A percentile compares a stretch with the other conserved stretches of the same genome.
Conservation (phyloP, 2,329 filamentous ascomycete genomes). For the Penicillium glabrum region DNA sequence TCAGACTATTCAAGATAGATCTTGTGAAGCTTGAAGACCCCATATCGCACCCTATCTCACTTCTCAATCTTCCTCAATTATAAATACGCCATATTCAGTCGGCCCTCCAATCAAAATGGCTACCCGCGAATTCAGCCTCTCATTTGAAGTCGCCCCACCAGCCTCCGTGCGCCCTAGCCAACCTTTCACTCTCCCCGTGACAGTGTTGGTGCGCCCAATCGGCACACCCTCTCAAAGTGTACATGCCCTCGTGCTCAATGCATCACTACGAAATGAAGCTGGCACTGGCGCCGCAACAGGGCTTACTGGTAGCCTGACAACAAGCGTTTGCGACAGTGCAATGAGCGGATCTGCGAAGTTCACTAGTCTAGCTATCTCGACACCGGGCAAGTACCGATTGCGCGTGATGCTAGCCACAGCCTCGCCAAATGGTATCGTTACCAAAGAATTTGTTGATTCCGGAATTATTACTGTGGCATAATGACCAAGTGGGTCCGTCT, state of each 20-base stretch:
- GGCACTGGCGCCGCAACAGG: conserved; percentile 20
- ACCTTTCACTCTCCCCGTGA: conserved; percentile 32
- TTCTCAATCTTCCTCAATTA: neutral
- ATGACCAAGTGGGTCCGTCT: conserved; percentile 28
- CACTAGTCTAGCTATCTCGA: conserved; percentile 26
- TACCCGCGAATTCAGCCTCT: conserved; percentile 29
- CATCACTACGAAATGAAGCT: conserved; percentile 28
- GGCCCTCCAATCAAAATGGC: conserved; percentile 7
- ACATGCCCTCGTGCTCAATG: conserved; percentile 31
- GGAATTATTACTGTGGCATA: conserved; percentile 31
- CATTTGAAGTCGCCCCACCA: conserved; percentile 32
- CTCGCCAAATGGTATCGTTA: conserved; percentile 28
- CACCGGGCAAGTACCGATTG: conserved; percentile 30
- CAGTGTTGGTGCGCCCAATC: conserved; percentile 31
- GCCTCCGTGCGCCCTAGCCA: conserved; percentile 24
- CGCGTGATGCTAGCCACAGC: conserved; percentile 33
- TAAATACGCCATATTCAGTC: neutral
- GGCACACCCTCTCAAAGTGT: conserved; percentile 21
- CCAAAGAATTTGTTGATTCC: conserved; percentile 32
- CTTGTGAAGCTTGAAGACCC: neutral
- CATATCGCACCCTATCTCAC: neutral
- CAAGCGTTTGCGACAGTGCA: conserved; percentile 32
- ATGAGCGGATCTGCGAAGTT: conserved; percentile 33
- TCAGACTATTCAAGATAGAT: neutral
- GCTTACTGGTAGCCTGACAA: conserved; percentile 29